Evolutionary conservation across 805 yeast genomes (phyloP), one percentile per base, ranked within the genome.

Genomic region (Pichia insulana): DNA sequence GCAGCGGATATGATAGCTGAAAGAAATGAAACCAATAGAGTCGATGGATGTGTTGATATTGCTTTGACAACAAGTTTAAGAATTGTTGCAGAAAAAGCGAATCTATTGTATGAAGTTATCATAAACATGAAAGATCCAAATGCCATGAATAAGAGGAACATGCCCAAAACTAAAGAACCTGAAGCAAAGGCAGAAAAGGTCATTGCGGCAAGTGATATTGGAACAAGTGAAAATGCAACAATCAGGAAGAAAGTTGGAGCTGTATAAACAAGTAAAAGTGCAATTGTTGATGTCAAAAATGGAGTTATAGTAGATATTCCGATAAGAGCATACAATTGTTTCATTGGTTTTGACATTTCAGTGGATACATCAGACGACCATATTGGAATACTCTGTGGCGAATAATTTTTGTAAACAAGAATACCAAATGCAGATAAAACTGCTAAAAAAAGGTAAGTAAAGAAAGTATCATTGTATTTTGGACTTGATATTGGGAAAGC

Each of bases 41-140:
- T 76, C 7, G 88, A 78, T 8, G 95, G 95, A 52, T 80, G 79
- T 30, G 68, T 57, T 47, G 73, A 73, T 76, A 84, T 80, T 6
- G 84, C 95, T 53, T 80, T 85, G 50, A 89, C 80, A n/a, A 83
- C 76, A 2, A 59, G 51, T 33, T 56, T 50, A 33, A 61, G 41
- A 47, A 59, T 49, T 11, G 54, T 20, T 15, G 60, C 53, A 2
- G 63, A 59, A 41, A 59, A 61, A 33, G 57, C 53, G 25, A 61
- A 44, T 40, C 58, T 54, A 40, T 46, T 56, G 27, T 49, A 51
- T 40, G 54, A 56, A 9, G 58, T 43, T 41, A 57, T 59, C 40
- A 49, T 38, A 1, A 60, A 26, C 3, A 55, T 45, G 8, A 54
- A 31, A 2, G 50, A 32, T 3, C 57, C 58, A 10, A 56, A 40